These are phyloP conservation scores for Alternaria novae-zelandiae DNA, from an alignment of 2,329 filamentous ascomycete genomes.

Conservation along the genomic window DNA sequence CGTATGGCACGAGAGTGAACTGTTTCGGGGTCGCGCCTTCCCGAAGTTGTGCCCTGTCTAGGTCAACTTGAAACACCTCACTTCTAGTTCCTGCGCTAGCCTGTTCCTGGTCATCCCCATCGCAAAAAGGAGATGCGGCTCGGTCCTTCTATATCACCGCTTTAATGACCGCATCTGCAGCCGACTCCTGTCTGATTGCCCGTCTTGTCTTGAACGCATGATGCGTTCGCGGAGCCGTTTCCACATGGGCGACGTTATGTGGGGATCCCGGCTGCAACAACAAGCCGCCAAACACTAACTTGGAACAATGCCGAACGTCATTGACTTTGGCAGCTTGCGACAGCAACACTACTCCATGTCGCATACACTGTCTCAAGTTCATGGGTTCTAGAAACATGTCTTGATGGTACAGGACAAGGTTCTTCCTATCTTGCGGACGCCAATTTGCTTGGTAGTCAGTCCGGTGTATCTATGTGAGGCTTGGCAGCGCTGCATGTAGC, in stretches of 20 bases:
- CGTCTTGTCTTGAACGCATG: background rate
- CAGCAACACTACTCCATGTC: background rate
- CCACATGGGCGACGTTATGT: background rate
- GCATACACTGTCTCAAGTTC: background rate
- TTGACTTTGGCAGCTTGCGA: background rate
- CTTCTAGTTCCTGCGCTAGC: constrained; percentile 12
- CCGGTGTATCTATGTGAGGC: background rate
- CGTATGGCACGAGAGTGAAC: constrained; percentile 13
- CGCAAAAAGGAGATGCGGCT: constrained; percentile 22
- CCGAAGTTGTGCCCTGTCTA: constrained; percentile 13
- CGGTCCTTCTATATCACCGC: constrained; percentile 17
- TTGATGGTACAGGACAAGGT: background rate
- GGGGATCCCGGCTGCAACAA: background rate
- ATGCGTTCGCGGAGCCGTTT: background rate
- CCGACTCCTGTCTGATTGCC: background rate
- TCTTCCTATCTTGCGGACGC: background rate
- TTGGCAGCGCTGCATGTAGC: too few relatives aligned
- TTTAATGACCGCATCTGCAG: background rate
- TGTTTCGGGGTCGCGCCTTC: constrained; percentile 18
- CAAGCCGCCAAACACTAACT: constrained; percentile 6
- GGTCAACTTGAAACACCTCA: constrained; percentile 15
- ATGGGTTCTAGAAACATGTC: background rate
- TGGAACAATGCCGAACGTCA: constrained; percentile 11
- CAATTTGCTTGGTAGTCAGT: background rate
- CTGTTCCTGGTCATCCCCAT: constrained; percentile 18